Percentiles rank a stretch among this genome's conserved stretches.
Conservation (phyloP, 2,329 filamentous ascomycete species). For the Pseudohalonectria lignicola region DNA sequence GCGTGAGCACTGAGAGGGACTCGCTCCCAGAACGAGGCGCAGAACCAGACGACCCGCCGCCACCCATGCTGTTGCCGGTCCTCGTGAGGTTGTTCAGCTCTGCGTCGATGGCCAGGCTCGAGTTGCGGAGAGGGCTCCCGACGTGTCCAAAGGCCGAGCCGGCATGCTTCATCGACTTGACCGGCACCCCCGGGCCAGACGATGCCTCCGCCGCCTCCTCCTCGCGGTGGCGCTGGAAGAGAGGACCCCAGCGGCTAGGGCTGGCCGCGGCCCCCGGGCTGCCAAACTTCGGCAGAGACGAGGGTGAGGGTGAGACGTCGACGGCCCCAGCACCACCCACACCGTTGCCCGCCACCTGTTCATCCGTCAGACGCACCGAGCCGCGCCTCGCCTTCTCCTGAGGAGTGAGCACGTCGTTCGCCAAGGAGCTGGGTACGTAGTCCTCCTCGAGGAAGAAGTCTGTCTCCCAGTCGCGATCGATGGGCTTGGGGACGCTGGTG, state of each 20-base stretch:
- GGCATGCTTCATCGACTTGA: slow-evolving; percentile 26
- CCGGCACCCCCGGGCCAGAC: slow-evolving; percentile 37
- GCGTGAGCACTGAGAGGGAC: slow-evolving; percentile 46
- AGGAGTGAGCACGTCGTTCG: slow-evolving; percentile 52
- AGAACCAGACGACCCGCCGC: background rate
- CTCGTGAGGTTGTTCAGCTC: slow-evolving; percentile 22
- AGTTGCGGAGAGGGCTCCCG: slow-evolving; percentile 54
- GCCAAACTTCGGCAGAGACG: slow-evolving; percentile 40
- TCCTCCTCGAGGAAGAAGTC: slow-evolving; percentile 78
- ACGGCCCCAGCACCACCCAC: slow-evolving; percentile 25
- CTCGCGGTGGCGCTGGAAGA: slow-evolving; percentile 45
- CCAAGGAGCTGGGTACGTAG: slow-evolving; percentile 64
- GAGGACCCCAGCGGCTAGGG: slow-evolving; percentile 50
- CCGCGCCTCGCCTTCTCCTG: slow-evolving; percentile 56
- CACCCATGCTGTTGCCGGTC: slow-evolving; percentile 18
- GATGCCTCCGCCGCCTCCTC: slow-evolving; percentile 16
- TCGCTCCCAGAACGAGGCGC: slow-evolving; percentile 30
- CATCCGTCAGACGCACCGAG: slow-evolving; percentile 44
- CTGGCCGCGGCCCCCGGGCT: slow-evolving; percentile 42
- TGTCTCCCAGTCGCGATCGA: slow-evolving; percentile 52
- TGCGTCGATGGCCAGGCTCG: slow-evolving; percentile 41
- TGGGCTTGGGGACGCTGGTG: slow-evolving; percentile 52
- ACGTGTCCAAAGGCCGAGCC: slow-evolving; percentile 55
- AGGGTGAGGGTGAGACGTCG: slow-evolving; percentile 21
- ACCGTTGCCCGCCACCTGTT: slow-evolving; percentile 10